Conservation (phyloP, 768 basidiomycete species). For the Panaeolus papilionaceus region DNA sequence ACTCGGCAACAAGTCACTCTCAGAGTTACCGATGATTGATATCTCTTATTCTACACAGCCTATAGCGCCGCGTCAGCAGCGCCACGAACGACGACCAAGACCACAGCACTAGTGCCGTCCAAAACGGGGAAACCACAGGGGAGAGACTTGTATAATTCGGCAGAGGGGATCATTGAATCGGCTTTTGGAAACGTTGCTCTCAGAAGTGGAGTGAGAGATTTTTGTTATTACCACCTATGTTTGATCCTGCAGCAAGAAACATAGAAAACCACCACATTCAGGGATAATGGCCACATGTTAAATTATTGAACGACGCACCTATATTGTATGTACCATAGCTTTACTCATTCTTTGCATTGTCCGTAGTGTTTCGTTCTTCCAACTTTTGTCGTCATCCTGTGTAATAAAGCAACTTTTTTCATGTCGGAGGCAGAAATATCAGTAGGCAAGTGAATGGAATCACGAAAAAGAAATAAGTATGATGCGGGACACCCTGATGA, state of each 20-base stretch:
- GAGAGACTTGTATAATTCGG: not conserved
- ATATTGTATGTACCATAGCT: slow-evolving; percentile 30
- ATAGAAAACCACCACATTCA: not conserved
- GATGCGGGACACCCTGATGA: not conserved
- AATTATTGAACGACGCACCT: slow-evolving; percentile 26
- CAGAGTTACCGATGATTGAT: not conserved
- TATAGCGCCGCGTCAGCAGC: not conserved
- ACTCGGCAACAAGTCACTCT: not conserved
- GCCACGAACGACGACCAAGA: not conserved
- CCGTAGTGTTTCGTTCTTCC: not conserved
- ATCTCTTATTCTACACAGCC: not conserved
- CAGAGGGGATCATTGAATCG: not conserved
- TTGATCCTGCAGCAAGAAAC: not conserved
- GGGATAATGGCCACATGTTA: slow-evolving; percentile 17
- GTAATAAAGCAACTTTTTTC: slow-evolving; percentile 11
- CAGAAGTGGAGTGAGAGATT: slow-evolving; percentile 4
- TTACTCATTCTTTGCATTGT: slow-evolving; percentile 21
- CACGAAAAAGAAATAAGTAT: not conserved
- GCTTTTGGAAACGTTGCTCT: not conserved
- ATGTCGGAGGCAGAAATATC: not conserved
- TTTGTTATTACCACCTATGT: slow-evolving; percentile 14
- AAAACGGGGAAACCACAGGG: not conserved
- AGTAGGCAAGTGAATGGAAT: not conserved
- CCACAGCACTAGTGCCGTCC: not conserved
- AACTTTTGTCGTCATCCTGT: slow-evolving; percentile 16